A percentile compares a stretch with the other conserved stretches of the same genome.
These are phyloP conservation scores for Ligustrum vulgare DNA, from an alignment of 257 asterid species.

Conservation along the genomic window DNA sequence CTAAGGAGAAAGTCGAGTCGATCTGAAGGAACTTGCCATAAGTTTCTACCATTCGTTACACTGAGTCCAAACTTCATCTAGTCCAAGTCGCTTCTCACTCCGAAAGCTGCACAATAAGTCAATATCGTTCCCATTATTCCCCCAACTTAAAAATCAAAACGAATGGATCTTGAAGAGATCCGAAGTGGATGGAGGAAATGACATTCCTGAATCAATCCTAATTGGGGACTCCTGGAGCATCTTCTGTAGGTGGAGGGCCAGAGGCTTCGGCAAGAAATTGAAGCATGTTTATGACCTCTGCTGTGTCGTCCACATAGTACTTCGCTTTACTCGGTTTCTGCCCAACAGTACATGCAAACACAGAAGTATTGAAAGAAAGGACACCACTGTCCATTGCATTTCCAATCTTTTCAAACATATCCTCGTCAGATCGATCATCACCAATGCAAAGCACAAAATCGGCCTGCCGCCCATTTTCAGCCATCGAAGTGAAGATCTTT, in stretches of 20 bases:
- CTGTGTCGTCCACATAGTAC: constrained; percentile 50
- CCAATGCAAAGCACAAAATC: constrained; percentile 58
- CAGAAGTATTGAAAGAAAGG: constrained; percentile 28
- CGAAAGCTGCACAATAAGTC: constrained; percentile 21
- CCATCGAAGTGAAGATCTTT: constrained; percentile 42
- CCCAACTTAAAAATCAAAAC: neutral
- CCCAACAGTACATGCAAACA: constrained; percentile 57
- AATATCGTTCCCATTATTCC: neutral
- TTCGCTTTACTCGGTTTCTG: constrained; percentile 61
- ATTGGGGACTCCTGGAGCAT: constrained; percentile 21
- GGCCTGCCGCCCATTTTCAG: constrained; percentile 34
- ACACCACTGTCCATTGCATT: constrained; percentile 25
- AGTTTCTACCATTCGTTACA: neutral
- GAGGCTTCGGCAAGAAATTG: constrained; percentile 40
- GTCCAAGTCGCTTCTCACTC: neutral
- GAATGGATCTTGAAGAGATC: neutral
- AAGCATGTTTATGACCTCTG: constrained; percentile 41
- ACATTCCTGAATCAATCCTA: neutral
- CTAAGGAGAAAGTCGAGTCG: neutral
- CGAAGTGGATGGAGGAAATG: neutral
- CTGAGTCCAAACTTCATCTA: neutral
- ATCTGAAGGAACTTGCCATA: neutral
- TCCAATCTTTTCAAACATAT: constrained; percentile 54
- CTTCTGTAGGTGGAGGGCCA: constrained; percentile 10
- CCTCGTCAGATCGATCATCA: constrained; percentile 61